Base-by-base conservation (phyloP, 371 early-diverging fungal species). In the Mucor indicus region DNA sequence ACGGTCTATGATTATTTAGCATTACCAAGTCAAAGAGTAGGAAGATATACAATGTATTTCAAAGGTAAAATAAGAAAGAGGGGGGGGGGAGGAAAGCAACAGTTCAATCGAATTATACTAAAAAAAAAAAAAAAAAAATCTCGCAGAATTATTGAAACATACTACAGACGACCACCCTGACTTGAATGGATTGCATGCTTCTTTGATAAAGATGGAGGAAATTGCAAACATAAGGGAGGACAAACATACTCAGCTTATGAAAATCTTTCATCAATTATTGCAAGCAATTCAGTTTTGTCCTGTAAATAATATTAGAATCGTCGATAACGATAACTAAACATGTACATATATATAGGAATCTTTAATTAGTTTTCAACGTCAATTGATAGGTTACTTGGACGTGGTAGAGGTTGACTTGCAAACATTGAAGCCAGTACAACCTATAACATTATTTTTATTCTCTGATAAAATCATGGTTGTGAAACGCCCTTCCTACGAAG, bases 201-300 rank as follows among this genome's bases (percentile, higher is more conserved):
- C 73, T 9, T 55, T 53, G 13, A 29, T 50, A 13, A 69, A 64
- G 36, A 55, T 60, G 4, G 51, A 54, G 7, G 56, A 63, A 24
- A 69, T 73, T 31, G 73, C 73, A 20, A 67, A 45, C 6, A 64
- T 73, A 67, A 62, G 53, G 11, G 73, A 73, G 23, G 69, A 73
- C 20, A 55, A 55, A 27, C 59, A 67, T 36, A 69, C 69, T 1
- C 64, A 67, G 39, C 33, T 64, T n/a, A 67, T 67, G 48, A 69
- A 62, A 35, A 53, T 62, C 21, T 62, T 57, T 41, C 49, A 49
- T 19, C 37, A 44, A 1, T 32, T 62, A 6, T 30, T 58, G 15
- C 49, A 48, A 21, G 45, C 58, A 11, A 53, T 62, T 37, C 60
- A 57, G 15, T 44, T 49, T 24, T 62, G 58, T 22, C 62, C 62